Evolutionary conservation across 2,329 filamentous ascomycete species (phyloP).

Genomic region (Botrytis byssoidea): DNA sequence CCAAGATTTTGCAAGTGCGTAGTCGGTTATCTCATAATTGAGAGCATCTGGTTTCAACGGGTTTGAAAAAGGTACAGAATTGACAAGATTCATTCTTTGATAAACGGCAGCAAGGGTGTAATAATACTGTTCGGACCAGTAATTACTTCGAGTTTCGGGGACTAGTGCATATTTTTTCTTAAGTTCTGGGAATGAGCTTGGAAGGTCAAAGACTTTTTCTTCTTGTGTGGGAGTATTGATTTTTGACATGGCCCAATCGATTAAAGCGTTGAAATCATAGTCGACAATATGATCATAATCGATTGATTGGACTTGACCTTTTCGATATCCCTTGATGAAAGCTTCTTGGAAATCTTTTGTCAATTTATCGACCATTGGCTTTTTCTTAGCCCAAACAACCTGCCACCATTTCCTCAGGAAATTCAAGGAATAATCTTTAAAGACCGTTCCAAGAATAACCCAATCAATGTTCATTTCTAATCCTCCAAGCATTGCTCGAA

Average conservation of each 20-base stretch:
- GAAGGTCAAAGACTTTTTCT: constrained; percentile 48
- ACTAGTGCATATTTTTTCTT: constrained; percentile 42
- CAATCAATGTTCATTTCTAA: constrained; percentile 60
- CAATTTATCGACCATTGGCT: constrained; percentile 54
- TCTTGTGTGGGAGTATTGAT: constrained; percentile 43
- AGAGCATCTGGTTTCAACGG: constrained; percentile 29
- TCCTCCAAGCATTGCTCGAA: constrained; percentile 59
- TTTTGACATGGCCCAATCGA: constrained; percentile 61
- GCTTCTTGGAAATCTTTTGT: constrained; percentile 62
- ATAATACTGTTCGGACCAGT: constrained; percentile 43
- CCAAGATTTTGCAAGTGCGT: constrained; percentile 56
- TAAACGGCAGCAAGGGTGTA: constrained; percentile 49
- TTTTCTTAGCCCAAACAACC: constrained; percentile 50
- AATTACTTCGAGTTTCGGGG: constrained; percentile 25
- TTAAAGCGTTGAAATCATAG: constrained; percentile 67
- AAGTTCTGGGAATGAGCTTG: constrained; percentile 47
- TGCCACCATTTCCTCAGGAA: constrained; percentile 57
- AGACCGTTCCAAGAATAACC: constrained; percentile 56
- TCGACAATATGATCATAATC: constrained; percentile 61
- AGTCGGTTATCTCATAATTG: constrained; percentile 31
- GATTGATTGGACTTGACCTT: constrained; percentile 57
- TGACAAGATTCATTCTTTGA: constrained; percentile 35
- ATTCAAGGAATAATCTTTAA: constrained; percentile 52
- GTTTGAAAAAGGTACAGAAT: constrained; percentile 48
- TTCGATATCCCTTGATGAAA: constrained; percentile 66